Base-by-base conservation (phyloP, 2,329 filamentous ascomycete genomes). In the Hymenoscyphus repandus region DNA sequence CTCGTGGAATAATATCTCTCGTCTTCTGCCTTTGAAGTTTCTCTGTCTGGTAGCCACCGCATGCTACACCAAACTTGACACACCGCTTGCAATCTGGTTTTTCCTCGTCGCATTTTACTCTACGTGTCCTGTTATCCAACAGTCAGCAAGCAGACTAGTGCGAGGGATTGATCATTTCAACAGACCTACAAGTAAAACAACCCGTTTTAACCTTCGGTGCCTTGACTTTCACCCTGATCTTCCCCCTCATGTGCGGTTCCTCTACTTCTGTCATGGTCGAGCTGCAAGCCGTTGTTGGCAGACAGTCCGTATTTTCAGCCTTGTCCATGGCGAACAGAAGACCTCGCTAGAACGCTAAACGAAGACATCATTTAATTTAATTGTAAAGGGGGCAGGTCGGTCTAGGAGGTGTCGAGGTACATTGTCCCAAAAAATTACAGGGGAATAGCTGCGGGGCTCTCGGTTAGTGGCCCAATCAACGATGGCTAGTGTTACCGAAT, bases 81-180 rank as follows among this genome's bases (percentile, higher is more conserved):
- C 51, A 53, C 30, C 51, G 39, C 17, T 42, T 27, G 41, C 51
- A 53, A 11, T 15, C 36, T 9, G 51, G 51, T 31, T 45, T 44
- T 6, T 12, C 47, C 32, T 53, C 51, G 17, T 53, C 51, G 22
- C 47, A 53, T 46, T 53, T 53, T 10, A 58, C 54, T 42, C 48
- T 47, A 33, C 55, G 47, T 33, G 50, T 49, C 40, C 53, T 53
- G 32, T n/a, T 6, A 17, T 39, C 12, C 4, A 10, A 9, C 20
- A 31, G 1, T 45, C n/a, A 43, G 44, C 32, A 37, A 30, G 36
- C 7, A 27, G 22, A 17, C 18, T 30, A 30, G 30, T 9, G 13
- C 6, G n/a, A 22, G 30, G 9, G 7, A 15, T 38, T 17, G 12
- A 27, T 27, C 15, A 32, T n/a, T 31, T 33, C 38, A 22, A 20